A percentile compares a stretch with the other conserved stretches of the same genome.
Conservation (phyloP, 495 filamentous ascomycete genomes). For the Astrothelium subdiscretum region DNA sequence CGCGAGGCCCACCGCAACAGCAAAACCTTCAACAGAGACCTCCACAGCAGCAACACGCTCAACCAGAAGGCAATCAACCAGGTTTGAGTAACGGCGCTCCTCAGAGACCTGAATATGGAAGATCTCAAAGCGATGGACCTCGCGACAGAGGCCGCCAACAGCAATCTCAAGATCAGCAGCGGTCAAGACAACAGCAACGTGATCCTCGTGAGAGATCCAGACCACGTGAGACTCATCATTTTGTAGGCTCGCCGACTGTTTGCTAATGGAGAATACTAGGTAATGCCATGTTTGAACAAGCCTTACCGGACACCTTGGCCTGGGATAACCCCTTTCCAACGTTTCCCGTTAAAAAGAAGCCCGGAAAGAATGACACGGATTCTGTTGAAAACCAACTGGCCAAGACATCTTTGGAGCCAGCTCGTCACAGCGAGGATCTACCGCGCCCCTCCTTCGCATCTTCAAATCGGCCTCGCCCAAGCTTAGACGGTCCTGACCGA, state of each 20-base stretch:
- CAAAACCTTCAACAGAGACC: constrained; percentile 1
- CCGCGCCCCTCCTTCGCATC: neutral
- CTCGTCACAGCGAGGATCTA: constrained; percentile 9
- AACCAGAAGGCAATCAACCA: neutral
- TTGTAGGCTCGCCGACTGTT: neutral
- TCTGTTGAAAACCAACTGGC: constrained; percentile 9
- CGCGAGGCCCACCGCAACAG: neutral
- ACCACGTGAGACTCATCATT: neutral
- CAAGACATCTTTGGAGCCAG: neutral
- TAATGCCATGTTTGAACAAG: constrained; percentile 8
- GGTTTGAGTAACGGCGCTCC: neutral
- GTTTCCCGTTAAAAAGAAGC: constrained; percentile 16
- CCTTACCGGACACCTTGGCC: constrained; percentile 5
- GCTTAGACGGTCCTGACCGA: neutral
- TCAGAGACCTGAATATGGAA: constrained; percentile 1
- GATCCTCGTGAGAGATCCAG: neutral
- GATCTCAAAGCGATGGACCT: neutral
- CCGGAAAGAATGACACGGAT: constrained; percentile 3
- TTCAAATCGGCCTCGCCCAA: neutral
- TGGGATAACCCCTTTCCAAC: constrained; percentile 24
- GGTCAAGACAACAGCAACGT: constrained; percentile 2
- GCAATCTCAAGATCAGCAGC: neutral
- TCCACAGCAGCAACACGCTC: constrained; percentile 3
- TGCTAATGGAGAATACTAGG: constrained; percentile 14
- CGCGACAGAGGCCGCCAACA: neutral